Conservation (phyloP, 495 filamentous ascomycete species). For the Penicillium maclennaniae region DNA sequence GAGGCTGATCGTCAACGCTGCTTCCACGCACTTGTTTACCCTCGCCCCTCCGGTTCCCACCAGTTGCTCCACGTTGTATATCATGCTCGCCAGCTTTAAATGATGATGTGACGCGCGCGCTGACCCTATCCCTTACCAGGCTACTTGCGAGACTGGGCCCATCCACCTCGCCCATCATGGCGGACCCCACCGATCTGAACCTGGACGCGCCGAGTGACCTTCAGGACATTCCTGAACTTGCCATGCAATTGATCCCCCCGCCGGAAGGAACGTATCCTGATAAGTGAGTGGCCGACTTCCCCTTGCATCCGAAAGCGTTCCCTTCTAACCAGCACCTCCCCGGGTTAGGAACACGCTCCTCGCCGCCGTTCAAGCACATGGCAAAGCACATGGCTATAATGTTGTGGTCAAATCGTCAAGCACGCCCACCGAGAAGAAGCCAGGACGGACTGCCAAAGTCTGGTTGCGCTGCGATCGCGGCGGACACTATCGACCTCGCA, state of each 20-base stretch:
- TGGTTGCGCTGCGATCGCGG: conserved; percentile 51
- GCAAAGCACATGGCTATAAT: conserved; percentile 46
- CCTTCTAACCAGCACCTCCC: conserved; percentile 3
- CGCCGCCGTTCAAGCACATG: conserved; percentile 42
- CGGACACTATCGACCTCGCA: conserved; percentile 47
- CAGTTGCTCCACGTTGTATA: conserved; percentile 3
- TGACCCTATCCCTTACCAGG: conserved; percentile 9
- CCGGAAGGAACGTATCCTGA: conserved; percentile 46
- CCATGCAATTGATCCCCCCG: conserved; percentile 42
- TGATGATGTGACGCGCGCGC: conserved; percentile 16
- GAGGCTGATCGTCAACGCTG: conserved; percentile 22
- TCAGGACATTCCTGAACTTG: conserved; percentile 46
- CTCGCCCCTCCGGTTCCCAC: conserved; percentile 11
- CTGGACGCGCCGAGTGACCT: conserved; percentile 47
- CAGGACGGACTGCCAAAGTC: conserved; percentile 44
- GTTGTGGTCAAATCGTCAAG: conserved; percentile 49
- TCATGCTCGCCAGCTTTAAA: not conserved
- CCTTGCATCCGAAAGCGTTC: not conserved
- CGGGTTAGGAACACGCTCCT: conserved; percentile 33
- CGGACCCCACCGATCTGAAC: conserved; percentile 43
- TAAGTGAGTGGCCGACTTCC: conserved; percentile 28
- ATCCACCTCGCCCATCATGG: conserved; percentile 28
- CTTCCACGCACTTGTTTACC: conserved; percentile 45
- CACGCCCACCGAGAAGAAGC: conserved; percentile 46
- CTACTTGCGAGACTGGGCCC: conserved; percentile 10